Conservation (phyloP, 768 basidiomycete species). For the Tricholoma bakamatsutake region DNA sequence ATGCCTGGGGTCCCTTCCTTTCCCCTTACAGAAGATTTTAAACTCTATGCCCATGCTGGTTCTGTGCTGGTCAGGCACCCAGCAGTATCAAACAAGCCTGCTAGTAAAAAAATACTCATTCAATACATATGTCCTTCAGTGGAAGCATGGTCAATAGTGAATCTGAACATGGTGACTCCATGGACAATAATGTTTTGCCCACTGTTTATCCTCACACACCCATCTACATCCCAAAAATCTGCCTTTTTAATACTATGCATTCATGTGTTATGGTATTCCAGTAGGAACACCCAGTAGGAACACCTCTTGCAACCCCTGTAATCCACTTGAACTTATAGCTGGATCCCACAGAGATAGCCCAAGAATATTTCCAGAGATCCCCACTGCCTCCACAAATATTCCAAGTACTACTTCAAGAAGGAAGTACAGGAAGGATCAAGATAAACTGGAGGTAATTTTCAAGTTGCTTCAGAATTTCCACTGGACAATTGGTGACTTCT, state of each 20-base stretch:
- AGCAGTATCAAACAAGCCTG: not conserved
- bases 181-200: not conserved
- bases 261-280: not conserved
- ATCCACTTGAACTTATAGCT: not conserved
- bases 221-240: not conserved
- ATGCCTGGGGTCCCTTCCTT: no score
- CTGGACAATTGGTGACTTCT: slow-evolving; percentile 1
- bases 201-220: not conserved
- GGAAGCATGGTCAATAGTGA: not conserved
- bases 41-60: not conserved
- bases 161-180: not conserved
- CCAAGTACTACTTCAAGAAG: not conserved
- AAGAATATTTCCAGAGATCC: not conserved
- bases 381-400: not conserved
- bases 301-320: not conserved
- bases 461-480: not conserved
- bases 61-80: not conserved
- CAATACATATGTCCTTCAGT: not conserved
- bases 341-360: not conserved
- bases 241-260: not conserved
- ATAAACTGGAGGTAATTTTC: not conserved
- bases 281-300: not conserved
- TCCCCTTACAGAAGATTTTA: no score
- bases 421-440: not conserved
- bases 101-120: not conserved